Evolutionary conservation across 202 grass and related monocot species (phyloP).

Genomic region (Brachypodium distachyon): DNA sequence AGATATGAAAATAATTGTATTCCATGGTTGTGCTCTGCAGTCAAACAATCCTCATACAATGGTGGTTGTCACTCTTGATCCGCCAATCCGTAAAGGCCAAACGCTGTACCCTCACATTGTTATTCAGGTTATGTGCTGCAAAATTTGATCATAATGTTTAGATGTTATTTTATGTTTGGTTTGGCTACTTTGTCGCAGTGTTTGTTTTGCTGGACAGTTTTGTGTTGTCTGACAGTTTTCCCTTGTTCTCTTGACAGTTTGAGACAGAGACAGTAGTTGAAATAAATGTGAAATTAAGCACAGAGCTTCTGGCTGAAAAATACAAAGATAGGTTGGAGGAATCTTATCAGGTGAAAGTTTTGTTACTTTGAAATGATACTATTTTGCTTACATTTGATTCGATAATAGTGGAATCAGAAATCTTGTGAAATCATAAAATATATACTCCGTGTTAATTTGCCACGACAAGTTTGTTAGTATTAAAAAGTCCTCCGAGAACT

Average conservation of each 20-base stretch:
- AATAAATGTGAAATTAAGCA: conserved; percentile 52
- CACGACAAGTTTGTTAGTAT: background rate
- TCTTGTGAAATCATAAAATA: background rate
- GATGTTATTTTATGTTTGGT: background rate
- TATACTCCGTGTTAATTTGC: background rate
- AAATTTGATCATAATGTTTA: background rate
- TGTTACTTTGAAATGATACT: conserved; percentile 1
- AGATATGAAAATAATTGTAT: conserved; percentile 17
- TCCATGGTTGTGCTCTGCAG: conserved; percentile 35
- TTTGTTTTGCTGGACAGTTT: conserved; percentile 13
- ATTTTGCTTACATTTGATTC: conserved; percentile 18
- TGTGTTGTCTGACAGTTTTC: background rate
- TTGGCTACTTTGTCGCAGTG: background rate
- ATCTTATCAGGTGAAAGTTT: conserved; percentile 80
- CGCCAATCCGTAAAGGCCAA: conserved; percentile 94
- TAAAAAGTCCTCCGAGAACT: background rate
- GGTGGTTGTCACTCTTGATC: conserved; percentile 96
- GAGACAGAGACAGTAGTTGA: conserved; percentile 77
- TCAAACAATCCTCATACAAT: conserved; percentile 92
- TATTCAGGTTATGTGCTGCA: conserved; percentile 66
- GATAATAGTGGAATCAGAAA: background rate
- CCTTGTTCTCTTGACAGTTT: conserved; percentile 53
- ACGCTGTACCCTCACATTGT: conserved; percentile 98
- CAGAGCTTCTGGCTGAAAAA: conserved; percentile 60
- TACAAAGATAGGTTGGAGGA: conserved; percentile 77